These are phyloP conservation scores for Phytophthora macrochlamydospora DNA, from an alignment of 352 stramenopile species.

Conservation along the genomic window DNA sequence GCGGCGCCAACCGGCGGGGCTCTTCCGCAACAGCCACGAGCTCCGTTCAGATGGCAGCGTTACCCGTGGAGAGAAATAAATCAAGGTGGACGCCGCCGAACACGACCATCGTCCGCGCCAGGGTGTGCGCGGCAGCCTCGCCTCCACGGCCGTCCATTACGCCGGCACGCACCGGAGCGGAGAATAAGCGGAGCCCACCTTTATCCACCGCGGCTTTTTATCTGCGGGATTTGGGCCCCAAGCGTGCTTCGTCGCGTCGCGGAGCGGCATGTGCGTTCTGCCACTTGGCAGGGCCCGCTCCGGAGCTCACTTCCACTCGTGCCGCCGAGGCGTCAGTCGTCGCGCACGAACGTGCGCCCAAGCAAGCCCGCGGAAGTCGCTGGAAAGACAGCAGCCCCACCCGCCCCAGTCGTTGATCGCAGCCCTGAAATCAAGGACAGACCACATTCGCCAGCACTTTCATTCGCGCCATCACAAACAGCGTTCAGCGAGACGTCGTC, in stretches of 20 bases:
- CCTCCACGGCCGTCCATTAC: too few relatives aligned
- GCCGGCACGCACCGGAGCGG: too few relatives aligned
- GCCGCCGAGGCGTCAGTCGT: background rate
- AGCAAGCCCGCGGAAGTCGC: conserved; percentile 15
- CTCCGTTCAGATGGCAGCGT: background rate
- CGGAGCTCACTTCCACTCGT: background rate
- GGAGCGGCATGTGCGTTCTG: background rate
- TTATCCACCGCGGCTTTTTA: background rate
- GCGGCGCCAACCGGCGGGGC: conserved; percentile 15
- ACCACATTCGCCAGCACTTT: conserved; percentile 19
- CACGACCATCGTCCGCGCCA: too few relatives aligned
- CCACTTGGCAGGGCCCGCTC: background rate
- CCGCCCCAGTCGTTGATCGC: conserved; percentile 2
- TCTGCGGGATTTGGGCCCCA: background rate
- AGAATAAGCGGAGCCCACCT: too few relatives aligned
- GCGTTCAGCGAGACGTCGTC: background rate
- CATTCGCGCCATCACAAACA: conserved; percentile 24
- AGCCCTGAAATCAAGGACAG: conserved; percentile 11
- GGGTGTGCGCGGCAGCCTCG: too few relatives aligned
- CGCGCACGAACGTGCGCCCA: background rate
- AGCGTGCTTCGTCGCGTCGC: background rate
- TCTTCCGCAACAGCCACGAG: conserved; percentile 6
- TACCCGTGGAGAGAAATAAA: conserved; percentile 1
- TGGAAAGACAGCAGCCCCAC: conserved; percentile 21
- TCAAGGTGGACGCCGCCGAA: background rate